Evolutionary conservation across 805 yeast genomes (phyloP).

Genomic region (Pichia eremophila): DNA sequence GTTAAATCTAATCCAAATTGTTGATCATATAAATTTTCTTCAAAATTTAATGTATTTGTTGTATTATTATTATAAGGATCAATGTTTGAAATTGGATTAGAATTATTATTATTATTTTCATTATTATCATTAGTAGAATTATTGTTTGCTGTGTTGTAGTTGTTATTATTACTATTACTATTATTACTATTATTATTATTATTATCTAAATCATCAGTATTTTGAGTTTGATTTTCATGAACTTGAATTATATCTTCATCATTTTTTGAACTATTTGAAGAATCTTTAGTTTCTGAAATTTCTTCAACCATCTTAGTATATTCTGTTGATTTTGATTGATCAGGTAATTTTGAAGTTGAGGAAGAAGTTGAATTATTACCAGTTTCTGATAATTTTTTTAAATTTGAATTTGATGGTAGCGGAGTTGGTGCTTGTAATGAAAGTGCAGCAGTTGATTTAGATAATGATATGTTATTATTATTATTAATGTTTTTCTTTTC

Average conservation of each 20-base stretch:
- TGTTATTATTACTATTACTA: neutral
- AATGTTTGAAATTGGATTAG: conserved; percentile 1
- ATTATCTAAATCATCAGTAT: conserved; percentile 8
- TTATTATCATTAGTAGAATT: neutral
- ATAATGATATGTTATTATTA: neutral
- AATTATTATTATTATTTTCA: neutral
- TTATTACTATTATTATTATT: neutral
- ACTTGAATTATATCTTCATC: conserved; percentile 18
- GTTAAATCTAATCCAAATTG: conserved; percentile 42
- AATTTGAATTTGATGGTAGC: no score
- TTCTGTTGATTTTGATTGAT: conserved; percentile 5
- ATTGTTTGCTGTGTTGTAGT: neutral
- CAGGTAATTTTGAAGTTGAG: neutral
- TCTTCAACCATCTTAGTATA: conserved; percentile 17
- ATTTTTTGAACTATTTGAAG: conserved; percentile 29
- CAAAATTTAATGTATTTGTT: conserved; percentile 7
- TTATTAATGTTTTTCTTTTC: neutral
- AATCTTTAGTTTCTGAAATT: conserved; percentile 25
- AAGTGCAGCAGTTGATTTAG: no score
- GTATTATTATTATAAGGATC: neutral
- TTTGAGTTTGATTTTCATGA: conserved; percentile 9
- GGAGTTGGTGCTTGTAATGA: no score
- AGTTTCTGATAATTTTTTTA: neutral
- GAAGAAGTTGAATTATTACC: neutral
- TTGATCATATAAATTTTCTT: conserved; percentile 16